Conservation (phyloP, 176 grass and related monocot species). For the Phoenix roebelenii region DNA sequence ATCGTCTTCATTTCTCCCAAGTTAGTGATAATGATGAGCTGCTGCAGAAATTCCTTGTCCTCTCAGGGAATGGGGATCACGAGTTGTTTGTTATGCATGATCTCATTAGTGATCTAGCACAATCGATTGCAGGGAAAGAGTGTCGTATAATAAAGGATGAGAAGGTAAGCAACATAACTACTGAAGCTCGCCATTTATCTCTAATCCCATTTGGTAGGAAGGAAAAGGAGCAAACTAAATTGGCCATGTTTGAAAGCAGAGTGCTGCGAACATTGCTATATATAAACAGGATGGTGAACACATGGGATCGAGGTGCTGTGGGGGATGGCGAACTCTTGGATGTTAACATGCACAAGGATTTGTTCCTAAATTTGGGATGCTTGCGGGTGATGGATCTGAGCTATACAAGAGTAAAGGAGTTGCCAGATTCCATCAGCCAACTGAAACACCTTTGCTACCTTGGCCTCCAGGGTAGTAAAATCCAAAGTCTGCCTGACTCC, state of each 20-base stretch:
- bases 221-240: no score
- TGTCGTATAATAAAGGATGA: no score
- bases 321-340: neutral
- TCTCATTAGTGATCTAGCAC: neutral
- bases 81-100: neutral
- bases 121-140: no score
- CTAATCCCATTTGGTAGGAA: no score
- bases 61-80: no score
- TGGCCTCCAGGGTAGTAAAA: neutral
- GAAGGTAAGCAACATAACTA: no score
- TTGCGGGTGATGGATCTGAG: conserved; percentile 2
- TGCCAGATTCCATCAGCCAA: neutral
- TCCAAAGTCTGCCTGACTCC: neutral
- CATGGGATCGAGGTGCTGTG: neutral
- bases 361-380: neutral
- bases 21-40: no score
- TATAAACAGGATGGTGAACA: neutral
- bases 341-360: no score
- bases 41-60: neutral
- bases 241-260: no score
- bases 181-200: no score
- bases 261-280: no score
- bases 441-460: conserved; percentile 7
- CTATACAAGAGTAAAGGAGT: neutral
- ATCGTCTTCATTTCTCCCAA: no score